Evolutionary conservation across 768 basidiomycete genomes (phyloP).

Genomic region (Pseudohyphozyma bogoriensis): DNA sequence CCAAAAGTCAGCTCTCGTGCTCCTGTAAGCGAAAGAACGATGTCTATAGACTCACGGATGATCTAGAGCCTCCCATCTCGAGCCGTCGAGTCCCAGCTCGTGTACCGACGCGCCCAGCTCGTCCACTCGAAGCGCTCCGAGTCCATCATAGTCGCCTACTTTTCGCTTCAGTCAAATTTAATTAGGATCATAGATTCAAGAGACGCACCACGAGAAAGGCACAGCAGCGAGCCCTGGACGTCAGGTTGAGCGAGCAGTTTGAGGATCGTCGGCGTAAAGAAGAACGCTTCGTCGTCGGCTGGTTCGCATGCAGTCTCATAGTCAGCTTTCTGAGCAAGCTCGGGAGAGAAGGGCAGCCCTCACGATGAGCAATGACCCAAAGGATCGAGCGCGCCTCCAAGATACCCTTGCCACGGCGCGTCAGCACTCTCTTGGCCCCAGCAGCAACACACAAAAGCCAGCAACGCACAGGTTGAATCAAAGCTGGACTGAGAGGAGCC

Average conservation of each 20-base stretch:
- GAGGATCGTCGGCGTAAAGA: constrained; percentile 30
- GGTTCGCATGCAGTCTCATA: neutral
- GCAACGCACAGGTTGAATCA: neutral
- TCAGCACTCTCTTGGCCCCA: no score
- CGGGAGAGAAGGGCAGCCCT: neutral
- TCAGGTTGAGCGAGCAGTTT: neutral
- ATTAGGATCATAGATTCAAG: no score
- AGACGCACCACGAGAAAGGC: constrained; percentile 25
- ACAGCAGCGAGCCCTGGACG: constrained; percentile 13
- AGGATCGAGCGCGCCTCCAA: constrained; percentile 11
- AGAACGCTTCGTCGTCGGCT: constrained; percentile 36
- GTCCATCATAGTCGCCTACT: constrained; percentile 38
- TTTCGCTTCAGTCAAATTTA: no score
- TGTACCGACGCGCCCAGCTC: constrained; percentile 37
- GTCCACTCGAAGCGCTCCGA: constrained; percentile 32
- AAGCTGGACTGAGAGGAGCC: neutral
- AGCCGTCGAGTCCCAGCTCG: constrained; percentile 32
- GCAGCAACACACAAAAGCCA: no score
- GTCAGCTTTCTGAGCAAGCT: neutral
- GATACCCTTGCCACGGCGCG: constrained; percentile 1
- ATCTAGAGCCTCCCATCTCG: constrained; percentile 33
- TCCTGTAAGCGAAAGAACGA: no score
- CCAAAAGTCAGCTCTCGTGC: no score
- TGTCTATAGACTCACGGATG: constrained; percentile 35
- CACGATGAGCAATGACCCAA: constrained; percentile 33